phyloP scores from a whole-genome alignment of 306 rosid genomes.

The Cucumis hystrix region DNA sequence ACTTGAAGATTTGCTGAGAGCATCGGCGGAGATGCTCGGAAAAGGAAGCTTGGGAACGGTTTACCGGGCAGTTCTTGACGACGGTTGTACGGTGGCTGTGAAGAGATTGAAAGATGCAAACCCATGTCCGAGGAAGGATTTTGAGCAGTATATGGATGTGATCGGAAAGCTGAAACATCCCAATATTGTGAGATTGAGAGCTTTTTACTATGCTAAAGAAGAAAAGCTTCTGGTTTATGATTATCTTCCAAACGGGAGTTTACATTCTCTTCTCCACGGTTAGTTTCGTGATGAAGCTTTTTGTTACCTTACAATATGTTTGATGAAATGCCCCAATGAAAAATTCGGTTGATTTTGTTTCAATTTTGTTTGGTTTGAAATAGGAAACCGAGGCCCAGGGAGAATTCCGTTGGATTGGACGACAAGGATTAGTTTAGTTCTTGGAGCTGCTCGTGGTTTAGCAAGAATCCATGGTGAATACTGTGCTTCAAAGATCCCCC shows the following conservation, averaged over 20 bases:
- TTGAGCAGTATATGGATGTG: conserved; percentile 94
- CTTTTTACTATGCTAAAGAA: conserved; percentile 85
- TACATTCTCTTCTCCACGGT: conserved; percentile 93
- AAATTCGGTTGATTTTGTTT: neutral
- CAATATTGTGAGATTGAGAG: conserved; percentile 64
- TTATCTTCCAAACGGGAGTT: conserved; percentile 85
- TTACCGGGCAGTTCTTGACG: conserved; percentile 80
- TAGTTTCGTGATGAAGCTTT: conserved; percentile 1
- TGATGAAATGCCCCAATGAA: neutral
- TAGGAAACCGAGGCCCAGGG: conserved; percentile 93
- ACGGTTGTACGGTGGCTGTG: conserved; percentile 68
- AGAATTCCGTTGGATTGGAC: conserved; percentile 99
- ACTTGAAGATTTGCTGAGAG: conserved; percentile 86
- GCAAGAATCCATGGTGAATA: conserved; percentile 70
- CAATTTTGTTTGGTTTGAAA: neutral
- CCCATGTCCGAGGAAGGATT: conserved; percentile 72
- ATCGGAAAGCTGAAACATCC: conserved; percentile 76
- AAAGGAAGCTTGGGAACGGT: conserved; percentile 96
- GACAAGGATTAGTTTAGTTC: conserved; percentile 77
- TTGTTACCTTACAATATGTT: neutral
- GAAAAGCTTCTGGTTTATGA: conserved; percentile 97
- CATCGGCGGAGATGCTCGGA: conserved; percentile 98
- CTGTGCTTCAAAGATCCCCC: conserved; percentile 60
- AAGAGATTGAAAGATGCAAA: conserved; percentile 87
- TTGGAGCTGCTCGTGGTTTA: conserved; percentile 89